Conservation (phyloP, 495 filamentous ascomycete genomes). For the Aspergillus hancockii region DNA sequence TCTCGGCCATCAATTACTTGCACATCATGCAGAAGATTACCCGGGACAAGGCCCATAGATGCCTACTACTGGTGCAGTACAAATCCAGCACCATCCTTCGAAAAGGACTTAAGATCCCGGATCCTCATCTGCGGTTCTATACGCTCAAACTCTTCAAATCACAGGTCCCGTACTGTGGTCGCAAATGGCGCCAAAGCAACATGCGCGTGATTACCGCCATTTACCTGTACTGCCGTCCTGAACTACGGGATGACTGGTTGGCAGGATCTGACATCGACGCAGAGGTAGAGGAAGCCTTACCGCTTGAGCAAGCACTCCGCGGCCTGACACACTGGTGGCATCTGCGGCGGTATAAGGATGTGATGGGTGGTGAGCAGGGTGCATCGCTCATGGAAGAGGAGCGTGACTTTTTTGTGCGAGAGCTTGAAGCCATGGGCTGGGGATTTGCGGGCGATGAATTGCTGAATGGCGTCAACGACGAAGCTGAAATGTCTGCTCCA, state of each 20-base stretch:
- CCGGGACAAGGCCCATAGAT: constrained; percentile 90
- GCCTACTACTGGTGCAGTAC: constrained; percentile 89
- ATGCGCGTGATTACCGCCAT: constrained; percentile 98
- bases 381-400: constrained; percentile 67
- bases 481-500: constrained; percentile 46
- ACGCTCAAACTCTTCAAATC: constrained; percentile 98
- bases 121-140: constrained; percentile 83
- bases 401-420: constrained; percentile 84
- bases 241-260: constrained; percentile 94
- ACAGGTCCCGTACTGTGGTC: constrained; percentile 95
- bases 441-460: constrained; percentile 42
- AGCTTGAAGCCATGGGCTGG: constrained; percentile 82
- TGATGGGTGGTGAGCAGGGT: constrained; percentile 70
- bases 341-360: constrained; percentile 73
- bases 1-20: constrained; percentile 87
- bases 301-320: constrained; percentile 84
- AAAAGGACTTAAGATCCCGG: constrained; percentile 86
- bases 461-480: constrained; percentile 37
- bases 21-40: constrained; percentile 97
- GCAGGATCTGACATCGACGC: constrained; percentile 87
- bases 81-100: constrained; percentile 87
- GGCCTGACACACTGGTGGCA: constrained; percentile 93
- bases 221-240: constrained; percentile 88
- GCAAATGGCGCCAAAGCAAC: constrained; percentile 97
- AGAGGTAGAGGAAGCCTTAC: constrained; percentile 88